Conservation (phyloP, 148 eudicot species). For the Vaccinium myrtillus region DNA sequence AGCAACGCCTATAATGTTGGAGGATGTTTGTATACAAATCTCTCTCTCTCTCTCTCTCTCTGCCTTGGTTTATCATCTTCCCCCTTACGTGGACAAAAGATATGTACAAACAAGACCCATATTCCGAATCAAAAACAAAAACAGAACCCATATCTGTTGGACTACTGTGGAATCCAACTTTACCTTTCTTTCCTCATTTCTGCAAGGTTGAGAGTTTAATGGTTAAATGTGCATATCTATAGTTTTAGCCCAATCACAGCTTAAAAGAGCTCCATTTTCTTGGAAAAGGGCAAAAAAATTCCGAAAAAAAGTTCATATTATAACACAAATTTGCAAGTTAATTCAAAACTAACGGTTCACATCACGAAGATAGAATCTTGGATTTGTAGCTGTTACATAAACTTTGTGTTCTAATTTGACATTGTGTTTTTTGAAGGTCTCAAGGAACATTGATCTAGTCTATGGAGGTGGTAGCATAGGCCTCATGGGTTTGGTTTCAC, state of each 20-base stretch:
- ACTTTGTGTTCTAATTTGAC: constrained; percentile 11
- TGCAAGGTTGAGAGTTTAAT: background rate
- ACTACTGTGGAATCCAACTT: background rate
- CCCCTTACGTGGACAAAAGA: background rate
- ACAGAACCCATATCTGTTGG: background rate
- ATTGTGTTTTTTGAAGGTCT: constrained; percentile 48
- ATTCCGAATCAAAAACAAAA: background rate
- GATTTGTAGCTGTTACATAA: background rate
- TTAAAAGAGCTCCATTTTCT: constrained; percentile 3
- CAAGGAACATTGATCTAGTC: constrained; percentile 94
- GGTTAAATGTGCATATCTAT: background rate
- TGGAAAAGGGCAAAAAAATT: background rate
- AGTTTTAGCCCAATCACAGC: background rate
- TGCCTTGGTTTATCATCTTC: background rate
- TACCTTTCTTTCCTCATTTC: background rate
- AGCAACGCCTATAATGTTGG: background rate
- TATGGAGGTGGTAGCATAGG: constrained; percentile 99
- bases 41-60: background rate
- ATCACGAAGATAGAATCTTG: background rate
- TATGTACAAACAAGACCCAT: background rate
- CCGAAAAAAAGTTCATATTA: background rate
- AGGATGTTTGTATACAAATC: background rate
- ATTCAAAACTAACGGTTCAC: background rate
- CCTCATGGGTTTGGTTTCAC: constrained; percentile 94
- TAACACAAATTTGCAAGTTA: too few relatives aligned